phyloP scores from a whole-genome alignment of 352 stramenopile genomes.

The Phytophthora citricola region DNA sequence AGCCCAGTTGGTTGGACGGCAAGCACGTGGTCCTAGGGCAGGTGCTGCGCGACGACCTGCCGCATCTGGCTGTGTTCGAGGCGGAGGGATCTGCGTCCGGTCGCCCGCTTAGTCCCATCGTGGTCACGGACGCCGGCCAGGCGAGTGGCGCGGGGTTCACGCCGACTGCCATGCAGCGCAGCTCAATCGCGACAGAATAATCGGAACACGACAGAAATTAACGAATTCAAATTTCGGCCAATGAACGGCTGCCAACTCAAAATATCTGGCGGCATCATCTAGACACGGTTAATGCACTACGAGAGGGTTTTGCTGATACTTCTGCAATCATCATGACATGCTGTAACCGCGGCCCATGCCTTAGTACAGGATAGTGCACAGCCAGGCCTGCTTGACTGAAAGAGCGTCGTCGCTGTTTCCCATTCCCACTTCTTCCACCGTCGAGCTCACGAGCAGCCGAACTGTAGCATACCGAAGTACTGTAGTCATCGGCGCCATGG shows the following conservation, averaged over 20 bases:
- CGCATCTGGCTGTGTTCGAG: slow-evolving; percentile 56
- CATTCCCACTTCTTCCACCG: slow-evolving; percentile 6
- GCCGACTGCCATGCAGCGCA: slow-evolving; percentile 3
- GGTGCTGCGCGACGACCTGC: slow-evolving; percentile 76
- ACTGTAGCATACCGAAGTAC: background rate
- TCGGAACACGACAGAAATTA: slow-evolving; percentile 10
- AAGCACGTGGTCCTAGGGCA: slow-evolving; percentile 98
- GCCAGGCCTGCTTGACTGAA: background rate
- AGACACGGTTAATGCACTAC: background rate
- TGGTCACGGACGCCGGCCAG: slow-evolving; percentile 68
- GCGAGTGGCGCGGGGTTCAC: slow-evolving; percentile 53
- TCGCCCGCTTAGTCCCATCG: slow-evolving; percentile 51
- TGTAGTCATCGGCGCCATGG: slow-evolving; percentile 4
- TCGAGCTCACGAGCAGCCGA: background rate
- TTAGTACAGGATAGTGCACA: background rate
- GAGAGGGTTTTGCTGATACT: background rate
- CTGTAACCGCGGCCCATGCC: background rate
- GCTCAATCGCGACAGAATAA: background rate
- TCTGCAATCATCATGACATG: background rate
- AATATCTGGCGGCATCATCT: background rate
- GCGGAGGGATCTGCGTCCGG: slow-evolving; percentile 56
- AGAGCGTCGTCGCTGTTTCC: background rate
- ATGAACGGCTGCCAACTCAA: slow-evolving; percentile 64
- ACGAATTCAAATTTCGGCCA: slow-evolving; percentile 43
- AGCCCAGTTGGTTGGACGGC: slow-evolving; percentile 92